Evolutionary conservation across 2,329 filamentous ascomycete species (phyloP), one percentile per base, ranked within the genome.

Genomic region (Fusarium hostae): DNA sequence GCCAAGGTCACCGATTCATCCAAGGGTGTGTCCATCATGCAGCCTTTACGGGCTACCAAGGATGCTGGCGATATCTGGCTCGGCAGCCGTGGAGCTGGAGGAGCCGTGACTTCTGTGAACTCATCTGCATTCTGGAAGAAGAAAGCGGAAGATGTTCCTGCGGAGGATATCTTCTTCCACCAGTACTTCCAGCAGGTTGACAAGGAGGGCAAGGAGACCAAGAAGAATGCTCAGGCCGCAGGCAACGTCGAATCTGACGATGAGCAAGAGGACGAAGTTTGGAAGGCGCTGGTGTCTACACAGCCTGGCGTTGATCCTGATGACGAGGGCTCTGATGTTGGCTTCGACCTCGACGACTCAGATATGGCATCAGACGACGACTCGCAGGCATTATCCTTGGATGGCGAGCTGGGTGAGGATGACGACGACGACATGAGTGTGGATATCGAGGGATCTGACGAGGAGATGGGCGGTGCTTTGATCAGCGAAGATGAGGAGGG

Each of bases 161-260:
- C 91, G 1, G 95, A 99, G 73, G 96, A 99, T 79, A 93, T 94
- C 41, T 99, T 99, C 89, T 99, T 99, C 89, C 96, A 99, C 81
- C 91, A 94, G 73, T 99, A 99, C 88, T 99, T 99, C 83, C 91
- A 89, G 66, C 89, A 91, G 68, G 83, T 93, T 60, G 90, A 90
- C 70, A 94, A 90, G 81, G 83, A 86, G 55, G 79, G 80, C 62
- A 88, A 91, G 78, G 83, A 78, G 56, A 43, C 85, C 15, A 86
- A 86, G 75, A 88, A 88, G 82, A 87, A 88, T 79, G 82, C 84
- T 55, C 84, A 86, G 30, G 44, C 66, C 3, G 44, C 47, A 13
- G 71, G 50, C 22, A 65, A 63, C 72, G 88, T 86, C 76, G 84
- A 84, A 54, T 79, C 86, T 28, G 85, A 87, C 55, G 90, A 91